Base-by-base conservation (phyloP, 805 yeast species). In the Candida alai region DNA sequence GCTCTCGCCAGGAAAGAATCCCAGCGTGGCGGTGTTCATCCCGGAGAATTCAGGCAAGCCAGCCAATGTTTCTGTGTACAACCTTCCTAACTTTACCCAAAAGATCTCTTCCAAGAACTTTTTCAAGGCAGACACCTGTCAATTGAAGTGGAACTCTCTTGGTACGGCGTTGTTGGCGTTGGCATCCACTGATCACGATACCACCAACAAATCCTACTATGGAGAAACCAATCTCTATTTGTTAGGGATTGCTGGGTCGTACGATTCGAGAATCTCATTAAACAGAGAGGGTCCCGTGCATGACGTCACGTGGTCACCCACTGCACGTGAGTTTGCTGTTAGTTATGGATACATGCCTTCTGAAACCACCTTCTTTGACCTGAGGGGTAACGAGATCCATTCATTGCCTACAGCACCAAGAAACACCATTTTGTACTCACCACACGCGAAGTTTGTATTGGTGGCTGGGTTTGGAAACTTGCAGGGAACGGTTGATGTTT, bases 261-360 rank as follows among this genome's bases (percentile, higher is more conserved):
- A 86, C 51, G 95, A 90, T 53, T 84, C 88, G 36, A 74, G 96
- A 52, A 89, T 93, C 50, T 74, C 79, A 38, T 76, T 93, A 49
- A 87, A 85, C 43, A 81, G 85, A 49, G 96, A 88, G 53, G 97
- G 97, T 20, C 97, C 99, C 28, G 88, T 93, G 48, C 97, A 93
- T 64, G 98, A 93, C 60, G 85, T 90, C 42, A 80, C 93, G 15
- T 93, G 99, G 99, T 84, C 95, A 17, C 96, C 97, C 39, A 78
- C 88, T 33, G 86, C 96, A 13, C 76, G 96, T 48, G 97, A 93
- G 65, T 94, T 93, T 68, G 97, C 96, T 41, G 98, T 93, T 28
- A 87, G 85, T 36, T 89, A 89, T 55, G 99, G 98, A 20, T 89
- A 77, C 65, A 93, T 93, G 97, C 99, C 99, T 2, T 86, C 96